Conservation (phyloP, 306 rosid genomes). For the Dicorynia guianensis region DNA sequence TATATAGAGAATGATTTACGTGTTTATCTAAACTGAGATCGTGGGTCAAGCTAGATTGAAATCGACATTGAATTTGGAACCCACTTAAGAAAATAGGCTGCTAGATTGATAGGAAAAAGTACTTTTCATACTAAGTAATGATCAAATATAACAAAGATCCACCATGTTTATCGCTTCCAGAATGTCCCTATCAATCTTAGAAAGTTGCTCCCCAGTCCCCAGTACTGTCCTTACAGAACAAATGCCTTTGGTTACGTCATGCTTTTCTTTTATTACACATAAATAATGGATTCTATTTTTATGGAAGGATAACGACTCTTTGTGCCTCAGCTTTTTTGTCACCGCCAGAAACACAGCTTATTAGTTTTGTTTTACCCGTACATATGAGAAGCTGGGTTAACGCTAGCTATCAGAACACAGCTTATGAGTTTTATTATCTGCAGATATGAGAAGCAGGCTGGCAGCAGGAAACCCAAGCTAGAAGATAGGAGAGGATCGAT, state of each 20-base stretch:
- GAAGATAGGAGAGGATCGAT: too few relatives aligned
- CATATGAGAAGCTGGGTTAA: too few relatives aligned
- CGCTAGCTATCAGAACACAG: too few relatives aligned
- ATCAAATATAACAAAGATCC: too few relatives aligned
- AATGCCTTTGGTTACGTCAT: background rate
- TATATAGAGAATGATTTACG: background rate
- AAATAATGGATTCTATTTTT: background rate
- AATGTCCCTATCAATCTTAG: conserved; percentile 30
- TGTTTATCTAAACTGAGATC: background rate
- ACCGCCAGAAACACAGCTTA: background rate
- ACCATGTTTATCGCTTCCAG: conserved; percentile 28
- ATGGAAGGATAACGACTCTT: background rate
- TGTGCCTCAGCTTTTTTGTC: background rate
- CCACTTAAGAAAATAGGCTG: conserved; percentile 42
- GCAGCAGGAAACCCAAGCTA: too few relatives aligned
- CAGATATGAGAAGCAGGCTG: too few relatives aligned
- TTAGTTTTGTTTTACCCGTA: too few relatives aligned
- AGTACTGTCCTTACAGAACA: conserved; percentile 27
- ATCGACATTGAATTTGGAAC: conserved; percentile 23
- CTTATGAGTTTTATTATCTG: too few relatives aligned
- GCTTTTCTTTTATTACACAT: background rate
- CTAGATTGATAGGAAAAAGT: background rate
- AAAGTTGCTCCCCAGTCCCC: background rate
- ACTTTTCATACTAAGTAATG: background rate
- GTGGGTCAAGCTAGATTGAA: background rate